Percentiles rank a stretch among this genome's conserved stretches.
Conservation (phyloP, 2,329 filamentous ascomycete species). For the Monilinia fructicola region DNA sequence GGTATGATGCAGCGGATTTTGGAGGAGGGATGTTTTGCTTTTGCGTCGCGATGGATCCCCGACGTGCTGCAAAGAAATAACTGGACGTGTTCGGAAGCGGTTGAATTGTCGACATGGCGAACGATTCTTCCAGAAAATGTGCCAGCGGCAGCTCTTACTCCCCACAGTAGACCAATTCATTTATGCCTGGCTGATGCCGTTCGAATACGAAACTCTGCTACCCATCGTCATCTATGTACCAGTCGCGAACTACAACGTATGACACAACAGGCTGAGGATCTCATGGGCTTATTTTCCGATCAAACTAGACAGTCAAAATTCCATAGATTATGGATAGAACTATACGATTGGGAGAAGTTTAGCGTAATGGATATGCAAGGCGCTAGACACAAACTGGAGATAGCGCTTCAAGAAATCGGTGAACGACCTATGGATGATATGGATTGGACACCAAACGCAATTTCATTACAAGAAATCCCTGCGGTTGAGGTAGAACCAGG, state of each 20-base stretch:
- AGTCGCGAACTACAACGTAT: slow-evolving; percentile 36
- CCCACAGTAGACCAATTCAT: slow-evolving; percentile 29
- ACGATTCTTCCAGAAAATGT: slow-evolving; percentile 31
- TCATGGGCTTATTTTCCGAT: slow-evolving; percentile 39
- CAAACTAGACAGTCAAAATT: slow-evolving; percentile 35
- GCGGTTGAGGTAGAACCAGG: slow-evolving; percentile 9
- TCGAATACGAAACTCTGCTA: slow-evolving; percentile 37
- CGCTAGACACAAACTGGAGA: slow-evolving; percentile 32
- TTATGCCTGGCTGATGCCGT: slow-evolving; percentile 35
- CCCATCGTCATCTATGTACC: slow-evolving; percentile 38
- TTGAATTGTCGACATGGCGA: slow-evolving; percentile 39
- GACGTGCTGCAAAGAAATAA: slow-evolving; percentile 30
- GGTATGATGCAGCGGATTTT: slow-evolving; percentile 38
- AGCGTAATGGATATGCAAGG: slow-evolving; percentile 26
- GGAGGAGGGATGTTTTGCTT: slow-evolving; percentile 40
- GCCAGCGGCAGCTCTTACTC: slow-evolving; percentile 31
- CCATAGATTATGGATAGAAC: slow-evolving; percentile 30
- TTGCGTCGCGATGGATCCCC: slow-evolving; percentile 38
- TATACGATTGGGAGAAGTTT: slow-evolving; percentile 35
- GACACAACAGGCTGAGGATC: slow-evolving; percentile 34
- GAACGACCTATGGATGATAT: slow-evolving; percentile 39
- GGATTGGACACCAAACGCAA: slow-evolving; percentile 40
- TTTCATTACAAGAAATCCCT: slow-evolving; percentile 36
- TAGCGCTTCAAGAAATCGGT: slow-evolving; percentile 35
- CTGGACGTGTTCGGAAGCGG: slow-evolving; percentile 38